phyloP scores from a whole-genome alignment of 1,284 basidiomycete species.

The Pseudozyma sp. region DNA sequence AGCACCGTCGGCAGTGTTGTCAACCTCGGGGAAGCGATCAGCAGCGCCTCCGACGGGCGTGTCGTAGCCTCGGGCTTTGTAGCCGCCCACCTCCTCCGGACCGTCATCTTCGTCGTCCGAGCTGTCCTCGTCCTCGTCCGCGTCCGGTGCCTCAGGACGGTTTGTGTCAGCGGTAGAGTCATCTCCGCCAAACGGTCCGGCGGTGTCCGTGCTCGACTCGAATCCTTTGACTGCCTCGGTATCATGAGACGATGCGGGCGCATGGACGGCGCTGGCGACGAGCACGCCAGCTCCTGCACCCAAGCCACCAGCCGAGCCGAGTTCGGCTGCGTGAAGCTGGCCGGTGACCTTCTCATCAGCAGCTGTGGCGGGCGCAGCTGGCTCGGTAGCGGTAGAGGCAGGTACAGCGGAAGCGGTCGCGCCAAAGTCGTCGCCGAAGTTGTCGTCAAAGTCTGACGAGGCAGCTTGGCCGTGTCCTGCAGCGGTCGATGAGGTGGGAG shows the following conservation, averaged over 20 bases:
- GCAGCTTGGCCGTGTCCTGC: constrained; percentile 9
- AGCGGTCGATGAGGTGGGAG: constrained; percentile 56
- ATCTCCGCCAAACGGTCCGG: constrained; percentile 28
- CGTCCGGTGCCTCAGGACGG: constrained; percentile 51
- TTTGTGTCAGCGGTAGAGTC: constrained; percentile 18
- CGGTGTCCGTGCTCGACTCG: constrained; percentile 22
- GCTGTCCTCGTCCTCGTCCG: constrained; percentile 54
- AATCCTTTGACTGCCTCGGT: constrained; percentile 3
- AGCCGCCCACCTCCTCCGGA: constrained; percentile 57
- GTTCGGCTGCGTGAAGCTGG: constrained; percentile 14
- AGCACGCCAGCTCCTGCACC: constrained; percentile 20
- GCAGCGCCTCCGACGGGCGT: constrained; percentile 26
- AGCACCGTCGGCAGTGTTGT: not conserved
- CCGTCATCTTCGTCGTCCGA: constrained; percentile 59
- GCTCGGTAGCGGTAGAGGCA: not conserved
- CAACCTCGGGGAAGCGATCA: constrained; percentile 43
- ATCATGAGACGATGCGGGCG: constrained; percentile 14
- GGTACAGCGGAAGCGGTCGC: constrained; percentile 24
- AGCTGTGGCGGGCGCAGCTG: constrained; percentile 5
- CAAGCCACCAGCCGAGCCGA: constrained; percentile 18
- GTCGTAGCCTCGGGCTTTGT: constrained; percentile 21
- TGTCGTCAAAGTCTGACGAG: constrained; percentile 53
- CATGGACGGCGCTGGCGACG: constrained; percentile 16
- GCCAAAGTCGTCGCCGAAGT: constrained; percentile 66
- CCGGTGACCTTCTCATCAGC: constrained; percentile 66